Evolutionary conservation across 371 early-diverging fungal genomes (phyloP).

Genomic region (Rhizopus delemar): DNA sequence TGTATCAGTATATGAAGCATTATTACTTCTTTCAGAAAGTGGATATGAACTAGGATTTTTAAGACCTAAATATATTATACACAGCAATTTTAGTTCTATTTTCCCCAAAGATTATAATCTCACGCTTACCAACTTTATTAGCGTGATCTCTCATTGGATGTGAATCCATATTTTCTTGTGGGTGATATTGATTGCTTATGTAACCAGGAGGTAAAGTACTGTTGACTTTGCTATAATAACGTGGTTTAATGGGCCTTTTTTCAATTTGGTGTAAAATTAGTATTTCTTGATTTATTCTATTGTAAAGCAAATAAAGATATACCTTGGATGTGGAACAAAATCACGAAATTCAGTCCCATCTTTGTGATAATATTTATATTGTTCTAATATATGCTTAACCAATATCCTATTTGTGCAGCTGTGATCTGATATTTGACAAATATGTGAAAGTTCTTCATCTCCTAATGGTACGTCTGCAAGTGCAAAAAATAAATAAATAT

Average conservation of each 20-base stretch:
- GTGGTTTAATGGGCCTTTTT: constrained; percentile 2
- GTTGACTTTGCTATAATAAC: constrained; percentile 7
- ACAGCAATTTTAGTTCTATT: not conserved
- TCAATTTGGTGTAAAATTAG: not conserved
- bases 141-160: constrained; percentile 6
- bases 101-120: not conserved
- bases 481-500: not conserved
- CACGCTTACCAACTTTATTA: constrained; percentile 7
- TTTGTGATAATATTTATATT: constrained; percentile 27
- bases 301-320: constrained; percentile 2
- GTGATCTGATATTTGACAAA: constrained; percentile 48
- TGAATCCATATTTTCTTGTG: constrained; percentile 15
- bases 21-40: constrained; percentile 23
- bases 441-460: constrained; percentile 39
- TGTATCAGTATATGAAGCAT: constrained; percentile 17
- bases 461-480: constrained; percentile 35
- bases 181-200: constrained; percentile 4
- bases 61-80: not conserved
- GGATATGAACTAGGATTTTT: constrained; percentile 4
- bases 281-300: too few relatives aligned
- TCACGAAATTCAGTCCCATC: constrained; percentile 27
- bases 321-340: constrained; percentile 18
- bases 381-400: constrained; percentile 32
- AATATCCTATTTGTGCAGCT: constrained; percentile 42
- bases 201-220: constrained; percentile 9